Base-by-base conservation (phyloP, 257 asterid species). In the Leptodermis oblonga region DNA sequence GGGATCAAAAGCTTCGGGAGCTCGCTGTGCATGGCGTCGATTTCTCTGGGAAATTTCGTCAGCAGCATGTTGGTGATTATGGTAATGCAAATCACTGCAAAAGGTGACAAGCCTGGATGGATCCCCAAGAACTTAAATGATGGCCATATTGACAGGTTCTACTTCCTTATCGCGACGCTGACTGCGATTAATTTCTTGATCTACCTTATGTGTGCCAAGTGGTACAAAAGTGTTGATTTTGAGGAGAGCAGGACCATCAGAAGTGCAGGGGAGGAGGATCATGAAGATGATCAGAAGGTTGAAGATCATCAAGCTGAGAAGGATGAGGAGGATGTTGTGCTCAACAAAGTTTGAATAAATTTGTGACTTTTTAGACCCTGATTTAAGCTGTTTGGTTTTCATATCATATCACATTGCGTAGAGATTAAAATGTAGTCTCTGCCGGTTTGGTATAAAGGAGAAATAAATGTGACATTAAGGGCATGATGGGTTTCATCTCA, bases 1-100 rank as follows among this genome's bases (percentile, higher is more conserved):
- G 95, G 96, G 25, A 82, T 90, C 25, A 90, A 90, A 79, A 90
- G 95, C 76, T 80, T 90, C 3, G 96, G 90, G 5, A 90, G 96
- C 46, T 84, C 96, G 0, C 74, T 90, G 1, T 90, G 96, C 58
- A 90, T 90, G 96, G 92, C 94, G 17, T 90, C 96, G 11, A 90
- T 87, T 18, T 87, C 95, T 9, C 64, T 90, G 0, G 96, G 95
- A 13, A 90, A 90, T 51, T 90, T 86, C 10, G 90, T 87, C 0
- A 87, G 95, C 55, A 87, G 89, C 30, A 23, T 90, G 84, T 76
- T 90, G 0, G 92, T 90, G 13, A 76, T 79, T 39, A 71, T 90
- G 70, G 92, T 90, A 25, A 87, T 87, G 95, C 73, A 48, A 0
- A 80, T 86, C 49, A 87, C 96, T 0, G 15, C 87, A 11, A 80